These are phyloP conservation scores for slime mould (Dictyostelium discoideum) DNA, from an alignment of 78 protist genomes.

Conservation along the genomic window DNA sequence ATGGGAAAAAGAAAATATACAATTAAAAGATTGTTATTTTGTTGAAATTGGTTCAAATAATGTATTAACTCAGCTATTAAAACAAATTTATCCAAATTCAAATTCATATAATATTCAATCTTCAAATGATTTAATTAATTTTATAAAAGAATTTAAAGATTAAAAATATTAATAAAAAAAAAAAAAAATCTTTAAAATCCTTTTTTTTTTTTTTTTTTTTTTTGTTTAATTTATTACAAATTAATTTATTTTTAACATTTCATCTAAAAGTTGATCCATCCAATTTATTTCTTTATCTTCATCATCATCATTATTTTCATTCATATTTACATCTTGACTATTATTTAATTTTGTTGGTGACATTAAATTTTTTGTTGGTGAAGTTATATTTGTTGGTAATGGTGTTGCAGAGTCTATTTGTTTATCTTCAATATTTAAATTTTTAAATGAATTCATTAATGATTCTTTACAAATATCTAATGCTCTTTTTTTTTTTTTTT, in stretches of 20 bases:
- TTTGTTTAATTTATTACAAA: not conserved
- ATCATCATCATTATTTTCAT: not conserved
- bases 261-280: constrained; percentile 31
- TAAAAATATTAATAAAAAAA: no score
- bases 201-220: not conserved
- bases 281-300: not conserved
- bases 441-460: not conserved
- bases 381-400: not conserved
- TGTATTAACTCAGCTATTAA: constrained; percentile 28
- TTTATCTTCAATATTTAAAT: constrained; percentile 1
- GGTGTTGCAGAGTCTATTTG: not conserved
- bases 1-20: constrained; percentile 17
- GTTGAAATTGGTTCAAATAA: constrained; percentile 56
- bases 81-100: constrained; percentile 19
- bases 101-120: not conserved
- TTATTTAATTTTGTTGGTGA: not conserved
- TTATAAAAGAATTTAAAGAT: constrained; percentile 17
- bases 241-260: constrained; percentile 16
- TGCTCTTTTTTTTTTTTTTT: not conserved
- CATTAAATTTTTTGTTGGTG: not conserved
- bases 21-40: constrained; percentile 1
- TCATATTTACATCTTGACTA: not conserved
- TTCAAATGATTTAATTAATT: not conserved
- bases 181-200: not conserved
- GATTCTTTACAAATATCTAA: constrained; percentile 26